phyloP scores from a whole-genome alignment of 768 basidiomycete genomes.

The Rhodotorula babjevae region DNA sequence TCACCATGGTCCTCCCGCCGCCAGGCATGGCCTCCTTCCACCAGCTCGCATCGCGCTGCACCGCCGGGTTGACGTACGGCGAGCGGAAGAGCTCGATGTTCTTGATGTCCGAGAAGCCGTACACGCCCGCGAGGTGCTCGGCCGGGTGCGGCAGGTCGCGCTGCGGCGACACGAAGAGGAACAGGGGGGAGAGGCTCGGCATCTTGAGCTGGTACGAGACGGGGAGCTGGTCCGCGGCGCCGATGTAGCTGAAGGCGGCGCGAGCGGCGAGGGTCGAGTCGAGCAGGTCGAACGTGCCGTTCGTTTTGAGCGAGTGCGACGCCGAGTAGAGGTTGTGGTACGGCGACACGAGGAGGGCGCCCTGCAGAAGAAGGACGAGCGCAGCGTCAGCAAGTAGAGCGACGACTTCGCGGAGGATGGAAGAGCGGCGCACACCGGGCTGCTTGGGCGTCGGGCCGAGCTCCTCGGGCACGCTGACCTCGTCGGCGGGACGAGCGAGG shows the following conservation, averaged over 20 bases:
- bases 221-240: constrained; percentile 9
- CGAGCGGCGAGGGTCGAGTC: background rate
- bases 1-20: constrained; percentile 19
- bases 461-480: constrained; percentile 11
- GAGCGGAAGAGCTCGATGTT: constrained; percentile 12
- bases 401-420: too few species aligned
- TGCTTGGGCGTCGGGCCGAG: constrained; percentile 22
- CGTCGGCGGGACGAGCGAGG: constrained; percentile 36
- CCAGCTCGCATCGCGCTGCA: constrained; percentile 19
- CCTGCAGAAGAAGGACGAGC: background rate
- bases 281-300: constrained; percentile 15
- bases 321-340: constrained; percentile 15
- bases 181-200: constrained; percentile 8
- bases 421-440: constrained; percentile 27
- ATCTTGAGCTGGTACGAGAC: constrained; percentile 12
- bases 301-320: background rate
- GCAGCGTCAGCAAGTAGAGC: background rate
- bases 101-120: constrained; percentile 11
- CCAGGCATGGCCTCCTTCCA: constrained; percentile 28
- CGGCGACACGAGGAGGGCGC: constrained; percentile 33
- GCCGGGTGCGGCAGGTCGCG: background rate
- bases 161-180: constrained; percentile 13
- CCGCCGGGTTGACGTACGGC: constrained; percentile 32
- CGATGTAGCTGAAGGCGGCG: constrained; percentile 30
- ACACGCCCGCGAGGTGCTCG: background rate